Base-by-base conservation (phyloP, 1,284 basidiomycete species). In the Cryptococcus depauperatus region DNA sequence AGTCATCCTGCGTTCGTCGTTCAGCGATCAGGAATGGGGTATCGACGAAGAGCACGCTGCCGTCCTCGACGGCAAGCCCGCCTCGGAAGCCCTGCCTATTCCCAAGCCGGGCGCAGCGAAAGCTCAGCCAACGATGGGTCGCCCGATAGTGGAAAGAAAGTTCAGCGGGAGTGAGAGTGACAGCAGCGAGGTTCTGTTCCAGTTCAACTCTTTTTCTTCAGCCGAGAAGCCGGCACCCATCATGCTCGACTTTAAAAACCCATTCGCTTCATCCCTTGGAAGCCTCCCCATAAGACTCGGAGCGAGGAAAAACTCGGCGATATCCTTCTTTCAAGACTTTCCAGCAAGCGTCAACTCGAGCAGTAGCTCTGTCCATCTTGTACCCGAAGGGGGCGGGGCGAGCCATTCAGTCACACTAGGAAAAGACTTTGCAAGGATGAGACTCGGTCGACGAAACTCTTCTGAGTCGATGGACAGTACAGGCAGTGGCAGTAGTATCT, bases 241-340 rank as follows among this genome's bases (percentile, higher is more conserved):
- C 48, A 43, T 16, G 33, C 51, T 27, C 43, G 44, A 54, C 29
- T 51, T 54, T 27, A 14, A 33, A 13, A 42, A 54, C 37, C 52
- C 52, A 2, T 50, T 50, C 30, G 37, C 30, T 13, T 8, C 43
- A n/a, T 30, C 34, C 34, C 34, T 41, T 13, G 23, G 27, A 5
- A n/a, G 27, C 13, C 9, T 41, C 5, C 39, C 39, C 9, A 28
- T 41, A 7, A 26, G 22, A 16, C 39, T 41, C 26, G 39, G 27
- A 16, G 27, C 39, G 16, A 25, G 25, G n/a, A 41, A 41, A 28
- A 19, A 9, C 39, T 29, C 26, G 5, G 39, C 39, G 4, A 13
- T 18, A 7, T 26, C 23, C 26, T 16, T 29, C 26, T 49, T 45
- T 32, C 42, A 49, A n/a, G 21, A 22, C 5, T 49, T 49, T 39